Base-by-base conservation (phyloP, 441 rosid genomes). In the Adansonia madagascariensis region DNA sequence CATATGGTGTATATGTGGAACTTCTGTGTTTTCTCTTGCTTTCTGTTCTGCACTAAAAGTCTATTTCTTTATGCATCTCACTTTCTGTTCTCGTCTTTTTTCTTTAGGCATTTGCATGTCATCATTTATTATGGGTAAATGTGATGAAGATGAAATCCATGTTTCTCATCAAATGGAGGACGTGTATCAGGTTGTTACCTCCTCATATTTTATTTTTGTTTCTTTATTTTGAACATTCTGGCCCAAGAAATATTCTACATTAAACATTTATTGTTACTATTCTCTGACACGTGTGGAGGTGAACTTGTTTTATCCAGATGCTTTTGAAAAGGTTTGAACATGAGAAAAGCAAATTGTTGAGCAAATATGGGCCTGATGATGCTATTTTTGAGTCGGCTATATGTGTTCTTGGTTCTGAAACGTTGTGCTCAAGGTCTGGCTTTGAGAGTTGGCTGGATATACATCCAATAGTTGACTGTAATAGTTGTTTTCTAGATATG, bases 21-120 rank as follows among this genome's bases (percentile, higher is more conserved):
- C 10, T 71, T 71, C 11, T 5, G 4, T 71, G 75, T 71, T 68
- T 68, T 3, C 8, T 10, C 71, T 20, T 67, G 71, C 53, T 18
- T 47, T 61, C 27, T 2, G 6, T 44, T 52, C 5, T n/a, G 61
- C 9, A n/a, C 14, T 4, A 12, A 44, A 31, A 35, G n/a, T 76
- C 44, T 12, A 46, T 49, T 3, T n/a, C 27, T 67, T 8, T 35
- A 18, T 43, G 52, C 0, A 10, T 76, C 61, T 61, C 41, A 50
- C 10, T 52, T 73, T 35, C 44, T 68, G 4, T 8, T 80, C 11
- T 9, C 11, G 35, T 57, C 18, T 41, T 73, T 41, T 52, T 65
- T 44, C 14, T 63, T 75, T 80, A 96, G 99, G 99, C 76, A 87
- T 90, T 79, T 89, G 94, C 89, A 86, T 94, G 90, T 89, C 96